Evolutionary conservation across 345 rosid species (phyloP).

Genomic region (Rhodamnia argentea): DNA sequence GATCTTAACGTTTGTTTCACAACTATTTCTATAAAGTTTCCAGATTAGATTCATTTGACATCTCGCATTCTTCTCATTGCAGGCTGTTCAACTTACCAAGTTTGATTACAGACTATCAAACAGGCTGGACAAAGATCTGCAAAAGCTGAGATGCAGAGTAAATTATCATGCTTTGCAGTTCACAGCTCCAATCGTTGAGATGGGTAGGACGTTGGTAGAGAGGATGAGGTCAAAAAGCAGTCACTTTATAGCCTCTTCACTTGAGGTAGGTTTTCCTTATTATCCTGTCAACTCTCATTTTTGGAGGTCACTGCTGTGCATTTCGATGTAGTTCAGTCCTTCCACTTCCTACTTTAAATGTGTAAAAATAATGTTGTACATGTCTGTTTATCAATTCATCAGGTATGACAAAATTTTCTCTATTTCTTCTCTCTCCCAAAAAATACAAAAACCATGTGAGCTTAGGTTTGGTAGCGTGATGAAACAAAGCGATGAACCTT

Average conservation of each 20-base stretch:
- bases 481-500: not conserved
- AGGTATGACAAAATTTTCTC: not conserved
- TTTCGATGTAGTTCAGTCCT: not conserved
- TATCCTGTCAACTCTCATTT: not conserved
- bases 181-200: constrained; percentile 45
- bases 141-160: constrained; percentile 89
- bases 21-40: not conserved
- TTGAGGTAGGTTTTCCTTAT: constrained; percentile 44
- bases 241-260: constrained; percentile 77
- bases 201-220: constrained; percentile 55
- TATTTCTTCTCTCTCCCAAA: not conserved
- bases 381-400: not conserved
- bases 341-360: not conserved
- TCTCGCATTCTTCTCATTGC: constrained; percentile 2
- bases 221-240: constrained; percentile 63
- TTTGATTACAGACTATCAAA: constrained; percentile 90
- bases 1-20: not conserved
- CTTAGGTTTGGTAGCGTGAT: not conserved
- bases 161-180: constrained; percentile 81
- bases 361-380: not conserved
- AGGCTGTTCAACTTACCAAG: constrained; percentile 87
- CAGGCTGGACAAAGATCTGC: constrained; percentile 53
- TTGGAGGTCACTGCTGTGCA: not conserved
- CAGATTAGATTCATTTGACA: not conserved
- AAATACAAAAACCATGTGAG: not conserved